phyloP scores from a whole-genome alignment of 164 flowering plant genomes.

The Saururus chinensis region DNA sequence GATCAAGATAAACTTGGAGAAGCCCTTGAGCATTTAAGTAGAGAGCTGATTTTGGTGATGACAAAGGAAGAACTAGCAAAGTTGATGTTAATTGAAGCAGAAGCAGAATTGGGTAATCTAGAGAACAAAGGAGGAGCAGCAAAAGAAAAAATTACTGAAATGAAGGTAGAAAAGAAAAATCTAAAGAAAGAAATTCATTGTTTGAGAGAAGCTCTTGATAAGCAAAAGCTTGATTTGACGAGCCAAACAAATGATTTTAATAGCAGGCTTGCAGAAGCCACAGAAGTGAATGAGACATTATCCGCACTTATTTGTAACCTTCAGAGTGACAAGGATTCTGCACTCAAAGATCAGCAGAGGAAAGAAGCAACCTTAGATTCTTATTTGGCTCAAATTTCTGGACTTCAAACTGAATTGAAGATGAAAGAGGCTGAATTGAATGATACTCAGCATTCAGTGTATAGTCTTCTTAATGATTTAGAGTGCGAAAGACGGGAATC shows the following conservation, averaged over 20 bases:
- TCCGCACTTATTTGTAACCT: slow-evolving; percentile 19
- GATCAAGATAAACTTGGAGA: slow-evolving; percentile 12
- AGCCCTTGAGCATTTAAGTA: slow-evolving; percentile 29
- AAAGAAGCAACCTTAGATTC: slow-evolving; percentile 33
- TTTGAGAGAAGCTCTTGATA: slow-evolving; percentile 22
- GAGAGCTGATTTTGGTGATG: slow-evolving; percentile 30
- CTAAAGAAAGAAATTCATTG: slow-evolving; percentile 24
- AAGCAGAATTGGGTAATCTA: slow-evolving; percentile 26
- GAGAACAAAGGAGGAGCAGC: slow-evolving; percentile 20
- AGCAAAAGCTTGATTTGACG: slow-evolving; percentile 1
- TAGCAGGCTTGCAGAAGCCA: slow-evolving; percentile 11
- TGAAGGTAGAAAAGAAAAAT: slow-evolving; percentile 19
- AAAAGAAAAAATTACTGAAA: slow-evolving; percentile 14
- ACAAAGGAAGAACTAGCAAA: slow-evolving; percentile 37
- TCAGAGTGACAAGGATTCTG: slow-evolving; percentile 20
- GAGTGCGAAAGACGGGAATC: not conserved
- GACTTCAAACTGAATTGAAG: slow-evolving; percentile 29
- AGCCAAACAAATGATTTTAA: not conserved
- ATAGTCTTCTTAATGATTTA: not conserved
- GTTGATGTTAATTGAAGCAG: slow-evolving; percentile 22
- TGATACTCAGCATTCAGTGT: slow-evolving; percentile 3
- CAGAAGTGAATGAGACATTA: slow-evolving; percentile 23
- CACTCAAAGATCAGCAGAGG: slow-evolving; percentile 16
- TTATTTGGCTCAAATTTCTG: slow-evolving; percentile 19
- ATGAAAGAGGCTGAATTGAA: slow-evolving; percentile 26